Base-by-base conservation (phyloP, 768 basidiomycete genomes). In the Russula olivacea region DNA sequence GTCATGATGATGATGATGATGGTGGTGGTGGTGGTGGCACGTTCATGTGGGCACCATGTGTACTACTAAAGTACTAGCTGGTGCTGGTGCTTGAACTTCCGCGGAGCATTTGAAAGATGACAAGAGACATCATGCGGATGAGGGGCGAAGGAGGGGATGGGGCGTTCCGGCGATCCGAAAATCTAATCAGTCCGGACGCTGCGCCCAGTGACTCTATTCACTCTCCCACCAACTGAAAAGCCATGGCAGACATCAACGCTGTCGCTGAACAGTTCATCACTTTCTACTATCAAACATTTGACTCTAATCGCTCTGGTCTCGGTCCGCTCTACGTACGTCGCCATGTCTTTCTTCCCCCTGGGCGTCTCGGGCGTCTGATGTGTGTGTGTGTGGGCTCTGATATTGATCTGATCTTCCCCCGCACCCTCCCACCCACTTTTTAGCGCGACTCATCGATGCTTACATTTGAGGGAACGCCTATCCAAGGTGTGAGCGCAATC, bases 401-500 rank as follows among this genome's bases (percentile, higher is more conserved):
- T 55, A 43, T 43, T 43, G n/a, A 23, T 47, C 45, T 38, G 36
- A 30, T 30, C 28, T 14, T 30, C 36, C 34, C n/a, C n/a, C 43
- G n/a, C n/a, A 59, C 69, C 47, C 54, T 63, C 28, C 73, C 41
- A 41, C 17, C 41, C 9, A 7, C 12, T 1, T 10, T 45, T n/a
- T 47, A 98, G 96, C 85, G 93, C 64, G 75, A 79, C 14, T 53
- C 69, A 58, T 98, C 95, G 12, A 96, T 95, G 91, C 76, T 98
- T 70, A 83, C 87, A 8, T 98, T 83, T 75, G 94, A 98, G 75
- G 81, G 80, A 15, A 49, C 68, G 34, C 84, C 79, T 23, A 74
- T 85, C 66, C 77, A 80, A 57, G 92, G 94, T 19, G 72, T 66
- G 1, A 6, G 11, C 0, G 70, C 67, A 21, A 93, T 96, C 73